phyloP scores from a whole-genome alignment of 2,329 filamentous ascomycete species.

The Aureobasidium mangrovei region DNA sequence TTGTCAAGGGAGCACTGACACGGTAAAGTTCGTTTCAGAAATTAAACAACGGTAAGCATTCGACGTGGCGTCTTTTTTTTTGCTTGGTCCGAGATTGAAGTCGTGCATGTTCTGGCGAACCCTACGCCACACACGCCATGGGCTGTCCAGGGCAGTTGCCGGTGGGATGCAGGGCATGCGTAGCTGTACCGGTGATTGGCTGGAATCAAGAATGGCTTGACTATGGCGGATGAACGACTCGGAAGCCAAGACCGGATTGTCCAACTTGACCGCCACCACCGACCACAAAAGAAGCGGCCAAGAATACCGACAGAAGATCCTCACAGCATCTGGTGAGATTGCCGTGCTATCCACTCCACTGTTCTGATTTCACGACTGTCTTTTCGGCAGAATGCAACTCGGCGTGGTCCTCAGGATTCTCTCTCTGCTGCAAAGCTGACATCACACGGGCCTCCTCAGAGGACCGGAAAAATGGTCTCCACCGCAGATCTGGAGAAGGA shows the following conservation, averaged over 20 bases:
- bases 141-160: background rate
- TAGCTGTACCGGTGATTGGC: background rate
- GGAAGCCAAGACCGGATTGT: slow-evolving; percentile 3
- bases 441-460: background rate
- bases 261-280: background rate
- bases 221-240: slow-evolving; percentile 3
- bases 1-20: too few relatives aligned
- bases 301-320: background rate
- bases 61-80: too few relatives aligned
- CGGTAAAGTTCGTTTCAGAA: too few relatives aligned
- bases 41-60: too few relatives aligned
- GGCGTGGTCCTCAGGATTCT: background rate
- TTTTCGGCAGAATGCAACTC: background rate
- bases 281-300: background rate
- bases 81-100: too few relatives aligned
- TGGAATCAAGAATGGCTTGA: background rate
- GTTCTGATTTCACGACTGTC: too few relatives aligned
- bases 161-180: background rate
- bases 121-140: slow-evolving; percentile 1
- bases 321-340: background rate
- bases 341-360: background rate
- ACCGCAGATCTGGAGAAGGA: slow-evolving; percentile 11
- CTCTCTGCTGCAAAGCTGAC: background rate
- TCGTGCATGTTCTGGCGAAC: too few relatives aligned
- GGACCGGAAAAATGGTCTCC: slow-evolving; percentile 7